Evolutionary conservation across 2,329 filamentous ascomycete species (phyloP).

Genomic region (Microcera coccophila): DNA sequence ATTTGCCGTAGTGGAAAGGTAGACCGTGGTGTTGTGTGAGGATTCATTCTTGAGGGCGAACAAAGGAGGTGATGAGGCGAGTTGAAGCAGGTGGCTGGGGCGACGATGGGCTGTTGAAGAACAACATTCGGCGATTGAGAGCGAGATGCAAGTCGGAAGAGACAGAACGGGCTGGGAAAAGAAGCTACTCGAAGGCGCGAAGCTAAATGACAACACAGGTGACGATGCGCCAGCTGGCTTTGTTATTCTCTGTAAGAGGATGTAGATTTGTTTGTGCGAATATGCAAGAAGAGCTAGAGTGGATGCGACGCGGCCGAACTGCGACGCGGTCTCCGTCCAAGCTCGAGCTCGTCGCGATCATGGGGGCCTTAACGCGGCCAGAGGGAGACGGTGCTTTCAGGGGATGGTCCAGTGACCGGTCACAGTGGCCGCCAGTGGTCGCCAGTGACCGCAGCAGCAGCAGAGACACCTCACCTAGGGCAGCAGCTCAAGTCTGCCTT

Average conservation of each 20-base stretch:
- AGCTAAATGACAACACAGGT: conserved; percentile 9
- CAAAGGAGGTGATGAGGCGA: conserved; percentile 1
- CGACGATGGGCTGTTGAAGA: conserved; percentile 2
- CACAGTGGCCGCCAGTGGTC: no score
- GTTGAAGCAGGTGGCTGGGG: conserved; percentile 12
- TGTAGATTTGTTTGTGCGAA: no score
- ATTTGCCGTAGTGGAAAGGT: conserved; percentile 34
- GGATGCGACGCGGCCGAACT: not conserved
- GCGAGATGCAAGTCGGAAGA: conserved; percentile 3
- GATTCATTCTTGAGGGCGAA: conserved; percentile 31
- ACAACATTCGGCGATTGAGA: conserved; percentile 10
- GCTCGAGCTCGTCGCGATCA: no score
- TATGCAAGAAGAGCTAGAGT: conserved; percentile 10
- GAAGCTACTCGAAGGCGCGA: conserved; percentile 14
- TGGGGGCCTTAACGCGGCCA: no score
- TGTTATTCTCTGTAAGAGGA: no score
- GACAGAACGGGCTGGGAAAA: conserved; percentile 1
- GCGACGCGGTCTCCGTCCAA: not conserved
- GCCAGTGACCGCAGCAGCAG: no score
- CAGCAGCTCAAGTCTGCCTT: not conserved
- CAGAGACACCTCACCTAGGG: no score
- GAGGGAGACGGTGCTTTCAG: no score
- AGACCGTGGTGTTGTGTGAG: conserved; percentile 37
- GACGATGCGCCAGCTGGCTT: no score
- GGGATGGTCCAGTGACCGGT: not conserved